Evolutionary conservation across 148 eudicot genomes (phyloP).

Genomic region (Spergularia marina): DNA sequence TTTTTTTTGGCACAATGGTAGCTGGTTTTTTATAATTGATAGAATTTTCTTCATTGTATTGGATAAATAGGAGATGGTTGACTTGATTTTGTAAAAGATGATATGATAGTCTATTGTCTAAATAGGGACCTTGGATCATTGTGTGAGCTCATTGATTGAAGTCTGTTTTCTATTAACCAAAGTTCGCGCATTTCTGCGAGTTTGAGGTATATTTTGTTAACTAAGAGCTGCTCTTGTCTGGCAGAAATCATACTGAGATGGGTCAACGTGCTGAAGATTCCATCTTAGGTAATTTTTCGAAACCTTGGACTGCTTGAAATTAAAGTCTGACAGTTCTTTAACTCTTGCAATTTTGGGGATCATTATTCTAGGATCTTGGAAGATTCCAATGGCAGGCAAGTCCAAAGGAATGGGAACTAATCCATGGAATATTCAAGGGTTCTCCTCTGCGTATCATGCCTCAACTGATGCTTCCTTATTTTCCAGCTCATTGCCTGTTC

Average conservation of each 20-base stretch:
- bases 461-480: constrained; percentile 62
- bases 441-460: constrained; percentile 37
- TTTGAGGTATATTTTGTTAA: constrained; percentile 6
- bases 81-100: neutral
- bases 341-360: constrained; percentile 16
- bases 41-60: neutral
- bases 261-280: constrained; percentile 34
- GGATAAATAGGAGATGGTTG: neutral
- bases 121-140: neutral
- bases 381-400: constrained; percentile 28
- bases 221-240: neutral
- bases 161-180: neutral
- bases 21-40: constrained; percentile 4
- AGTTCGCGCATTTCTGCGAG: neutral
- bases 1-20: neutral
- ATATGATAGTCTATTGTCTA: neutral
- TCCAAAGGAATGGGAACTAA: constrained; percentile 41
- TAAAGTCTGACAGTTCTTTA: neutral
- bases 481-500: constrained; percentile 84
- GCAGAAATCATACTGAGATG: constrained; percentile 31
- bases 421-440: constrained; percentile 38
- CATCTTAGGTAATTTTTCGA: constrained; percentile 27
- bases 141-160: neutral
- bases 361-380: constrained; percentile 37
- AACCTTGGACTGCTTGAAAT: constrained; percentile 5